Conservation (phyloP, 2,329 filamentous ascomycete genomes). For the Fusarium beomiforme region DNA sequence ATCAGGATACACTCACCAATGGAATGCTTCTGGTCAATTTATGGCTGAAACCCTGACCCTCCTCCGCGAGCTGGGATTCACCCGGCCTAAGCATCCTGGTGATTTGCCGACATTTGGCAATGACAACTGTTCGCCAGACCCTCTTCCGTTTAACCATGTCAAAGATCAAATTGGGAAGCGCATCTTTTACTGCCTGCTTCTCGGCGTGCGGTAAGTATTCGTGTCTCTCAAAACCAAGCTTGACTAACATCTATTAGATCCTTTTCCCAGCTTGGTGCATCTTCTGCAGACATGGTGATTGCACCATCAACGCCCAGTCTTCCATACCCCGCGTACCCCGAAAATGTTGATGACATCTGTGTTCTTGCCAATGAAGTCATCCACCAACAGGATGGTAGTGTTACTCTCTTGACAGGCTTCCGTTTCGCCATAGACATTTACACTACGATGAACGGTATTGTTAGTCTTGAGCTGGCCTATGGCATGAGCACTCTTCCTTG, state of each 20-base stretch:
- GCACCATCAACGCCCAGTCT: constrained; percentile 79
- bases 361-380: constrained; percentile 78
- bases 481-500: constrained; percentile 81
- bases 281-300: constrained; percentile 77
- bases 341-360: constrained; percentile 86
- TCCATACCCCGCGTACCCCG: constrained; percentile 80
- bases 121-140: constrained; percentile 51
- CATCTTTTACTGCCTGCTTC: constrained; percentile 86
- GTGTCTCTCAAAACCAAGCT: constrained; percentile 1
- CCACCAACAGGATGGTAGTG: constrained; percentile 71
- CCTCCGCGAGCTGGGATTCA: constrained; percentile 73
- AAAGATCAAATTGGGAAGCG: constrained; percentile 79
- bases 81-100: constrained; percentile 61
- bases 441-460: constrained; percentile 79
- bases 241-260: constrained; percentile 60
- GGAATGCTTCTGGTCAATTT: constrained; percentile 74
- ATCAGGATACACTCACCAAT: constrained; percentile 74
- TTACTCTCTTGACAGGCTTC: constrained; percentile 82
- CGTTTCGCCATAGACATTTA: constrained; percentile 83
- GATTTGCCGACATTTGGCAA: constrained; percentile 54
- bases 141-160: constrained; percentile 71
- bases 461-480: constrained; percentile 84
- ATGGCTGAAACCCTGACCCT: constrained; percentile 78
- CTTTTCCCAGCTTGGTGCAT: constrained; percentile 79
- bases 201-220: constrained; percentile 70